Evolutionary conservation across 2,329 filamentous ascomycete genomes (phyloP).

Genomic region (Pseudovirgaria hyperparasitica): DNA sequence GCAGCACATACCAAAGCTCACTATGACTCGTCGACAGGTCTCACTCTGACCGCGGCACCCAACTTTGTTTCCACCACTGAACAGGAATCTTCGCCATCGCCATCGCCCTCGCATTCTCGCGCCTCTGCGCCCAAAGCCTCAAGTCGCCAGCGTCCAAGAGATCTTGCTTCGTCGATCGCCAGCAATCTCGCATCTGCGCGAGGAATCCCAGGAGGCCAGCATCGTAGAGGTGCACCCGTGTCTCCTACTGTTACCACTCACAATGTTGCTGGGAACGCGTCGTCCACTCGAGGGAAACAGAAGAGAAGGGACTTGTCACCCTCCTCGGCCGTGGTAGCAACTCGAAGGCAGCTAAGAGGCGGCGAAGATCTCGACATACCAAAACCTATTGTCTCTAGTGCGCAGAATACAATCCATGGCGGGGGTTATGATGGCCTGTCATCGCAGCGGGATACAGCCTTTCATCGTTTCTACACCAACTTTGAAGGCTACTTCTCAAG

Average conservation of each 20-base stretch:
- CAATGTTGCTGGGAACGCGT: slow-evolving; percentile 53
- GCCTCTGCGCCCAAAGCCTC: slow-evolving; percentile 23
- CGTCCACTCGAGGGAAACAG: not conserved
- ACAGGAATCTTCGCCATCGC: slow-evolving; percentile 11
- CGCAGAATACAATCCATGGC: not conserved
- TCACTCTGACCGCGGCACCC: slow-evolving; percentile 2
- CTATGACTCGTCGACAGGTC: not conserved
- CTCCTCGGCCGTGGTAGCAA: too few relatives aligned
- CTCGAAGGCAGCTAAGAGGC: too few relatives aligned
- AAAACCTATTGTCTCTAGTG: too few relatives aligned
- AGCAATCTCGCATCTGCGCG: slow-evolving; percentile 78
- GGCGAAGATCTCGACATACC: too few relatives aligned
- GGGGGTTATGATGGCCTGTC: too few relatives aligned
- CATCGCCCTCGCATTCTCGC: slow-evolving; percentile 22
- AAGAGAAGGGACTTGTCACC: not conserved
- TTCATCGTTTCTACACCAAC: slow-evolving; percentile 81
- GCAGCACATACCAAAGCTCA: slow-evolving; percentile 11
- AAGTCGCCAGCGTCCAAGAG: slow-evolving; percentile 44
- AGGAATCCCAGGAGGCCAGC: slow-evolving; percentile 49
- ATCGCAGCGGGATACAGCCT: slow-evolving; percentile 64
- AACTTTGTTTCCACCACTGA: slow-evolving; percentile 9
- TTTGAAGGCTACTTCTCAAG: slow-evolving; percentile 82
- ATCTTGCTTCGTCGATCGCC: slow-evolving; percentile 70
- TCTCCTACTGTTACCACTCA: slow-evolving; percentile 63
- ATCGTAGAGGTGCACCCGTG: slow-evolving; percentile 49